A percentile compares a stretch with the other conserved stretches of the same genome.
Evolutionary conservation across 1,284 basidiomycete species (phyloP).

Genomic region (Vanrija sp.): DNA sequence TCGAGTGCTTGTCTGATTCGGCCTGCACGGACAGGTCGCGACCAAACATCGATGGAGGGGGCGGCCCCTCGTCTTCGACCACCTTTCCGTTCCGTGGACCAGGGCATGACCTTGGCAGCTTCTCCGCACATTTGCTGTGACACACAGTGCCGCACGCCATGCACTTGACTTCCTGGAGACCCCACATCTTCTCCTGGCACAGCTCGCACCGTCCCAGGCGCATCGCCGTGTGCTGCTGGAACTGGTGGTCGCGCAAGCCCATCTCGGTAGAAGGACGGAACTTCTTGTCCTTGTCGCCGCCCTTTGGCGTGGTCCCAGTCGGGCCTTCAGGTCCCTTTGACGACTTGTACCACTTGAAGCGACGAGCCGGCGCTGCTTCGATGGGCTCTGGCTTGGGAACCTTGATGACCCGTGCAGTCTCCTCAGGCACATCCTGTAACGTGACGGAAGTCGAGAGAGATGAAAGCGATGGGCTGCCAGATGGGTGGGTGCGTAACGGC

Average conservation of each 20-base stretch:
- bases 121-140: constrained; percentile 51
- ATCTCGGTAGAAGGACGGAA: constrained; percentile 46
- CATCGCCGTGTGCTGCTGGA: constrained; percentile 84
- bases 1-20: constrained; percentile 62
- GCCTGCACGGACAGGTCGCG: constrained; percentile 81
- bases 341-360: constrained; percentile 56
- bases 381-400: constrained; percentile 49
- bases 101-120: constrained; percentile 43
- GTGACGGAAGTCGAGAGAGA: constrained; percentile 40
- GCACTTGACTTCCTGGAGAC: constrained; percentile 80
- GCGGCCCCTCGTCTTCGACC: constrained; percentile 34
- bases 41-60: constrained; percentile 84
- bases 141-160: constrained; percentile 52
- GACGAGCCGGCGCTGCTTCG: constrained; percentile 50
- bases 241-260: constrained; percentile 64
- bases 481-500: constrained; percentile 27
- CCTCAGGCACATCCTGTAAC: constrained; percentile 48
- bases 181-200: constrained; percentile 98
- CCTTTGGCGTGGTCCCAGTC: neutral
- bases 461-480: constrained; percentile 48
- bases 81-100: constrained; percentile 17
- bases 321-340: constrained; percentile 26
- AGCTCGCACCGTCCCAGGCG: constrained; percentile 89
- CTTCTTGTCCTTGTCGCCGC: constrained; percentile 13
- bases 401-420: constrained; percentile 46